Conservation (phyloP, 306 rosid genomes). For the Cicer bijugum region DNA sequence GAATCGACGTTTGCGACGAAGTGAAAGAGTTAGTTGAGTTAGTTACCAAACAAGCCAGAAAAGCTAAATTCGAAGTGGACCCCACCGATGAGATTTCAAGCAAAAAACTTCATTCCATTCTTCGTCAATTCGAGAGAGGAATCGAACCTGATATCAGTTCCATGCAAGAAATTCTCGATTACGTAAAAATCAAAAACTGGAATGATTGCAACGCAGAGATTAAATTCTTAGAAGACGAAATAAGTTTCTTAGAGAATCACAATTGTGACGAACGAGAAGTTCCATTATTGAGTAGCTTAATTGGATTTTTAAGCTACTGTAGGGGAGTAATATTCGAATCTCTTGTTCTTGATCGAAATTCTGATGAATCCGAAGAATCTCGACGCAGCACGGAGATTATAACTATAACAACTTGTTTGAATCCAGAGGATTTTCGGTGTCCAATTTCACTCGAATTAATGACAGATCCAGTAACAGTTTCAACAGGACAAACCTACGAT, state of each 20-base stretch:
- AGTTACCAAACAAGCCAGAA: constrained; percentile 63
- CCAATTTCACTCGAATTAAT: constrained; percentile 82
- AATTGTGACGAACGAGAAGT: constrained; percentile 49
- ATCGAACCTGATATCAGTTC: constrained; percentile 55
- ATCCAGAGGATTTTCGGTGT: constrained; percentile 75
- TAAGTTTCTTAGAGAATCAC: constrained; percentile 33
- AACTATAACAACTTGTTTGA: constrained; percentile 40
- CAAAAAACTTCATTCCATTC: constrained; percentile 41
- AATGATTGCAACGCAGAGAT: constrained; percentile 61
- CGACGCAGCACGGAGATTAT: constrained; percentile 49
- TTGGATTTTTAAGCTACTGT: constrained; percentile 64
- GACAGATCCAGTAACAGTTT: constrained; percentile 84
- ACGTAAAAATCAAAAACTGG: constrained; percentile 65
- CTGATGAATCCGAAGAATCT: constrained; percentile 25
- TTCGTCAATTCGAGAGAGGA: constrained; percentile 59
- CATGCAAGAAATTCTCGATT: constrained; percentile 48
- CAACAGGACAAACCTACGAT: constrained; percentile 94
- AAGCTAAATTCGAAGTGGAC: constrained; percentile 51
- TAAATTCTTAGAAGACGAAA: constrained; percentile 67
- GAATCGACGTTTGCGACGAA: constrained; percentile 52
- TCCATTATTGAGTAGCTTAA: constrained; percentile 60
- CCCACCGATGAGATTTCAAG: constrained; percentile 45
- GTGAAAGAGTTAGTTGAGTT: constrained; percentile 71
- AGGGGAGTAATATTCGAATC: constrained; percentile 68
- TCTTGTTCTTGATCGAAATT: constrained; percentile 43